These are phyloP conservation scores for Globisporangium carolinianum DNA, from an alignment of 352 stramenopile genomes.

Conservation along the genomic window DNA sequence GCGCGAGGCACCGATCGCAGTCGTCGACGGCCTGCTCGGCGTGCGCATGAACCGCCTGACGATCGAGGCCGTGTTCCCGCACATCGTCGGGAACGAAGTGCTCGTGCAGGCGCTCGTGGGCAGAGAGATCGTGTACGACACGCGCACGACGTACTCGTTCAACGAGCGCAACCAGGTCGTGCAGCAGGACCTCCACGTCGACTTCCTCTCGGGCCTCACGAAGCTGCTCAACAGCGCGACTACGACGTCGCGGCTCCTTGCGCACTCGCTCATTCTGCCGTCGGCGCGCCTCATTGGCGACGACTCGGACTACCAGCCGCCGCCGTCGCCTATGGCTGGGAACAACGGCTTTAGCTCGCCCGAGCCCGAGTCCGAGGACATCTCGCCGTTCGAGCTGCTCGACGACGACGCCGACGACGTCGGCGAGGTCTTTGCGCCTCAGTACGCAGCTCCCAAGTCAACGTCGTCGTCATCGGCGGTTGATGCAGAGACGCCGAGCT, in stretches of 20 bases:
- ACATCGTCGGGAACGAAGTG: conserved; percentile 44
- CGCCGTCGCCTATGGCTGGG: background rate
- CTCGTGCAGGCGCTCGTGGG: conserved; percentile 53
- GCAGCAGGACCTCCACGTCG: conserved; percentile 42
- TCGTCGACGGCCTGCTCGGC: conserved; percentile 27
- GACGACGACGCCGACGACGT: conserved; percentile 5
- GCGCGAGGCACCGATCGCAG: conserved; percentile 39
- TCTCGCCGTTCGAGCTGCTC: conserved; percentile 12
- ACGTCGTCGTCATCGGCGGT: too few relatives aligned
- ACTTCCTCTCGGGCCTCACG: conserved; percentile 49
- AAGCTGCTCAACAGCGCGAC: conserved; percentile 20
- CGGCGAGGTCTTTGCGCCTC: background rate
- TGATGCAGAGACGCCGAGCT: too few relatives aligned
- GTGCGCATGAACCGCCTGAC: conserved; percentile 46
- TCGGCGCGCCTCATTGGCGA: conserved; percentile 11
- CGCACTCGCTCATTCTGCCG: conserved; percentile 27
- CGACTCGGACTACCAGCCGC: conserved; percentile 1
- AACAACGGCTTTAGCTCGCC: background rate
- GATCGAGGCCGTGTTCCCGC: conserved; percentile 63
- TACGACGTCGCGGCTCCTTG: conserved; percentile 23
- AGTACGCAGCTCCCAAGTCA: too few relatives aligned
- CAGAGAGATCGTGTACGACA: conserved; percentile 42
- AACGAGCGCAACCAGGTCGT: conserved; percentile 40
- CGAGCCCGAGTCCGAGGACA: conserved; percentile 5
- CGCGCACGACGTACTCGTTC: conserved; percentile 50